Conservation (phyloP, 345 rosid genomes). For the Citrus medica region DNA sequence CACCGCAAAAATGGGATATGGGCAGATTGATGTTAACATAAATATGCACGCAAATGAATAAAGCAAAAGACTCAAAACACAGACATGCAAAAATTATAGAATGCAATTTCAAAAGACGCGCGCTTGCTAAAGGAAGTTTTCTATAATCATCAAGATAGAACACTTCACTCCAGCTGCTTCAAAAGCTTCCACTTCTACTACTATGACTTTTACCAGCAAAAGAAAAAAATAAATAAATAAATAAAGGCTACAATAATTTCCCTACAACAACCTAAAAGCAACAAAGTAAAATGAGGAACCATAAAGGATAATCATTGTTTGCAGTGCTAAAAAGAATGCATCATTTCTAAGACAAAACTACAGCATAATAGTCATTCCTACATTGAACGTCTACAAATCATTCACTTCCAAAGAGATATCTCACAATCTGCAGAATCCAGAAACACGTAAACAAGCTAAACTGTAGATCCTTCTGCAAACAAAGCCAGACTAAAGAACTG, state of each 20-base stretch:
- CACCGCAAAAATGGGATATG: background rate
- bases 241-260: background rate
- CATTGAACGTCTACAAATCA: background rate
- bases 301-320: background rate
- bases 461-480: background rate
- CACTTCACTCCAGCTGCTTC: background rate
- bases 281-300: background rate
- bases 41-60: background rate
- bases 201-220: background rate
- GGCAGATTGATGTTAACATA: background rate
- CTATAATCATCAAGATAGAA: background rate
- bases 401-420: background rate
- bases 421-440: background rate
- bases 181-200: constrained; percentile 3
- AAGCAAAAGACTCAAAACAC: background rate
- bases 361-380: background rate
- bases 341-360: background rate
- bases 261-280: background rate
- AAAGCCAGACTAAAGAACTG: background rate
- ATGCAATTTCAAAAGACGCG: background rate
- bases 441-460: background rate
- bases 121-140: background rate
- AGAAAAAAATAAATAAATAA: background rate
- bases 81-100: background rate
- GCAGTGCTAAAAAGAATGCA: background rate